Base-by-base conservation (phyloP, 2,329 filamentous ascomycete genomes). In the Geosmithia putterillii region DNA sequence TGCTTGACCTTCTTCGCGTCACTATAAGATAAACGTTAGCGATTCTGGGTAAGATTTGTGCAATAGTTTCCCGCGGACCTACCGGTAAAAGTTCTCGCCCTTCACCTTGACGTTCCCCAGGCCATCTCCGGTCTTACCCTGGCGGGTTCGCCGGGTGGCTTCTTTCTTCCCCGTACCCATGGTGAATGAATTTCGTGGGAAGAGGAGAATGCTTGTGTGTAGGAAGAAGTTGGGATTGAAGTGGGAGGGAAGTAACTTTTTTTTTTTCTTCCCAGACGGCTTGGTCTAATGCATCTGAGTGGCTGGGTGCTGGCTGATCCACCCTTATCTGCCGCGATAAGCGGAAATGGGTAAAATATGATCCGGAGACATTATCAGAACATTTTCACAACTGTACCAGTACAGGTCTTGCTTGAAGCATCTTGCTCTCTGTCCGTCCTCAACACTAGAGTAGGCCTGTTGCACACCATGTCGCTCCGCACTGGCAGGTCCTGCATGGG, bases 81-180 rank as follows among this genome's bases (percentile, higher is more conserved):
- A 83, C 74, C 86, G 80, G 71, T 96, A 96, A 70, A 96, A 98
- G 71, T 96, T 96, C 73, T 96, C 90, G 67, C 92, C 92, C 70
- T 98, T 98, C 54, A 80, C 73, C 57, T 82, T 86, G 58, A 96
- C 86, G 68, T 96, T 96, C 56, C 69, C 80, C 78, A 95, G 87
- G 61, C 87, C 87, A 78, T 92, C 83, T 52, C 77, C 76, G 41
- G 76, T 76, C 69, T 89, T 90, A 53, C 86, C 87, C 74, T 95
- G 81, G 62, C 88, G 84, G 69, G 74, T 75, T 62, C 84, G 83
- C 67, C 90, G 81, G 62, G 70, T 76, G 50, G 79, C 80, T 67
- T 96, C 90, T 66, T 95, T 95, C 74, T 96, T 96, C 56, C 79
- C 82, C 55, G 81, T 83, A 66, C 88, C 88, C 88, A 95, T 95